Evolutionary conservation across 1,284 basidiomycete genomes (phyloP).

Genomic region (Moniliophthora roreri): DNA sequence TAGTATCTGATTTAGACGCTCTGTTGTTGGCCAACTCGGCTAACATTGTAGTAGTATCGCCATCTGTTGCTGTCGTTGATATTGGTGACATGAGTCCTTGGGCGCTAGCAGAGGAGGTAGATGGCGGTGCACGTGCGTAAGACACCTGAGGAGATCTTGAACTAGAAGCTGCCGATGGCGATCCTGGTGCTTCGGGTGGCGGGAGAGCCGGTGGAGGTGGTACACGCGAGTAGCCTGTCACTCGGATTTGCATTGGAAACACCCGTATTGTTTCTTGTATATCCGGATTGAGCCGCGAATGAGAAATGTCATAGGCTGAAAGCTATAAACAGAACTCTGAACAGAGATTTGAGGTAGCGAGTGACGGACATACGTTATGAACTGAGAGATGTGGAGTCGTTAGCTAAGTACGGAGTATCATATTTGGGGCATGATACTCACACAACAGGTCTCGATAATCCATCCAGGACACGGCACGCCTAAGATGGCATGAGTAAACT

Average conservation of each 20-base stretch:
- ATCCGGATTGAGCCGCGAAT: constrained; percentile 22
- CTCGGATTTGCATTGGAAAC: constrained; percentile 48
- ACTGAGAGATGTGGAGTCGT: constrained; percentile 21
- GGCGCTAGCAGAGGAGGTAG: neutral
- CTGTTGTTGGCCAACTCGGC: too few species aligned
- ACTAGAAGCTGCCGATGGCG: neutral
- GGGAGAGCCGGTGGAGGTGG: constrained; percentile 26
- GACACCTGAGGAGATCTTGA: neutral
- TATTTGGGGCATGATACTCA: constrained; percentile 27
- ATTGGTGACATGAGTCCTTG: neutral
- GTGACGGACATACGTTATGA: constrained; percentile 32
- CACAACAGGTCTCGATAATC: constrained; percentile 54
- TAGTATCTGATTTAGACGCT: neutral
- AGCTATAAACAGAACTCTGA: constrained; percentile 2
- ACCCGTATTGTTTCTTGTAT: constrained; percentile 50
- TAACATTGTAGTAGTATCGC: too few species aligned
- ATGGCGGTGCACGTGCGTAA: neutral
- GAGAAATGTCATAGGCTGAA: constrained; percentile 27
- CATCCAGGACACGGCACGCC: constrained; percentile 58
- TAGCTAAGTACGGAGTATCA: neutral
- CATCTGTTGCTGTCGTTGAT: too few species aligned
- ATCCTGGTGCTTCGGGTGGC: neutral
- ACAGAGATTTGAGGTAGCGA: neutral
- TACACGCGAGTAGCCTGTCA: constrained; percentile 42
- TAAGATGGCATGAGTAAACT: constrained; percentile 19